Evolutionary conservation across 2,329 filamentous ascomycete genomes (phyloP).

Genomic region (Arachnopeziza araneosa): DNA sequence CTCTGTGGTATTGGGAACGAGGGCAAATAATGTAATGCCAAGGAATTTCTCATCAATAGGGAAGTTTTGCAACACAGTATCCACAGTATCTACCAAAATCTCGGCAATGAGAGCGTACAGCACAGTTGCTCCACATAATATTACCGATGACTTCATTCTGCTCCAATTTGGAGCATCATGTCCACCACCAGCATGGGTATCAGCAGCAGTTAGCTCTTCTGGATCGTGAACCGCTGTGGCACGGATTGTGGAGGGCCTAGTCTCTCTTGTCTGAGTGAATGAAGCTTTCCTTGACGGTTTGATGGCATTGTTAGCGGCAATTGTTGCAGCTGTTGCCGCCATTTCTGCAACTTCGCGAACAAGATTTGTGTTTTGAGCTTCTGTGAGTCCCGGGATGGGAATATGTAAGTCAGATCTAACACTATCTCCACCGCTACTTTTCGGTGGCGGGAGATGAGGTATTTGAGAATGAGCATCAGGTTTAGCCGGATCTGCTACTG

Average conservation of each 20-base stretch:
- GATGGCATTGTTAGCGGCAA: slow-evolving; percentile 74
- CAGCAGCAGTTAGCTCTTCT: slow-evolving; percentile 20
- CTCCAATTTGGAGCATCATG: slow-evolving; percentile 99
- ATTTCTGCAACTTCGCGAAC: slow-evolving; percentile 89
- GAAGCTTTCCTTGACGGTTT: slow-evolving; percentile 46
- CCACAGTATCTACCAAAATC: slow-evolving; percentile 93
- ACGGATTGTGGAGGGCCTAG: slow-evolving; percentile 18
- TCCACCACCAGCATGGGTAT: slow-evolving; percentile 41
- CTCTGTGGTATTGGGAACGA: slow-evolving; percentile 97
- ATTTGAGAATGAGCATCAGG: slow-evolving; percentile 44
- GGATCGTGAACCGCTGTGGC: slow-evolving; percentile 31
- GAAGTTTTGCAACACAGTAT: slow-evolving; percentile 86
- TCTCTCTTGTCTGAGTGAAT: slow-evolving; percentile 28
- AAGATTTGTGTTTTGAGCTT: slow-evolving; percentile 74
- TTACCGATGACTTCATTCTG: slow-evolving; percentile 80
- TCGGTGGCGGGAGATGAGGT: slow-evolving; percentile 74
- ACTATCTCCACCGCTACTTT: slow-evolving; percentile 44
- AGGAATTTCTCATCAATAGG: slow-evolving; percentile 96
- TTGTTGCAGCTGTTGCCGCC: slow-evolving; percentile 81
- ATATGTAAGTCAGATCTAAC: slow-evolving; percentile 45
- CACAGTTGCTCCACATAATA: slow-evolving; percentile 81
- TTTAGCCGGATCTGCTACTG: slow-evolving; percentile 23
- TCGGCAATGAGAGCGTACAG: slow-evolving; percentile 97
- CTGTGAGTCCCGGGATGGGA: slow-evolving; percentile 67
- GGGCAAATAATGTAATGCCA: slow-evolving; percentile 90